phyloP scores from a whole-genome alignment of 352 stramenopile genomes.

The Phytophthora rubi region DNA sequence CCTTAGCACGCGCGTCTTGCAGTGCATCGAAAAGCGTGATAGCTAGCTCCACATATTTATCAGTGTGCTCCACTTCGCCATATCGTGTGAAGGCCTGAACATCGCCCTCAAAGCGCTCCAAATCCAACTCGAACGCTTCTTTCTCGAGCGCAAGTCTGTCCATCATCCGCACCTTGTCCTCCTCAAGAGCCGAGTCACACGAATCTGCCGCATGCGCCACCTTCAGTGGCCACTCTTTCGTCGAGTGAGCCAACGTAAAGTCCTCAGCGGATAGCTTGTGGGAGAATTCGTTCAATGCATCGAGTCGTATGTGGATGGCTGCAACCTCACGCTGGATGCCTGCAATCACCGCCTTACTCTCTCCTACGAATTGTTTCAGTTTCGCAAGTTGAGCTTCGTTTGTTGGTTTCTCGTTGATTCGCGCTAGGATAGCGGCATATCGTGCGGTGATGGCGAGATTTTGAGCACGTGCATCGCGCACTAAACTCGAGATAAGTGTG shows the following conservation, averaged over 20 bases:
- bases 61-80: conserved; percentile 87
- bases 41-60: conserved; percentile 91
- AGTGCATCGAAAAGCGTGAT: conserved; percentile 90
- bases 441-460: conserved; percentile 90
- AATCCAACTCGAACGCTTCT: conserved; percentile 82
- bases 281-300: conserved; percentile 82
- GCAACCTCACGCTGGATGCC: conserved; percentile 82
- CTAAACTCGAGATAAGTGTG: conserved; percentile 83
- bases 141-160: conserved; percentile 93
- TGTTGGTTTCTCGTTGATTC: conserved; percentile 92
- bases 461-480: conserved; percentile 74
- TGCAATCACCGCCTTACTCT: conserved; percentile 80
- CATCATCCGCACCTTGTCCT: conserved; percentile 95
- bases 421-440: conserved; percentile 89
- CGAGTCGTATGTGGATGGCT: conserved; percentile 74
- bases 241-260: conserved; percentile 88
- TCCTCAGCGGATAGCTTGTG: conserved; percentile 90
- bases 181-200: conserved; percentile 89
- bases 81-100: conserved; percentile 90
- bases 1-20: conserved; percentile 91
- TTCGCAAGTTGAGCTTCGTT: conserved; percentile 93
- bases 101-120: conserved; percentile 90
- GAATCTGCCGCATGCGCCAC: conserved; percentile 83
- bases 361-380: conserved; percentile 89
- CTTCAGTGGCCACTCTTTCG: conserved; percentile 88